phyloP scores from a whole-genome alignment of 495 filamentous ascomycete species.

The Talaromyces stipitatus region DNA sequence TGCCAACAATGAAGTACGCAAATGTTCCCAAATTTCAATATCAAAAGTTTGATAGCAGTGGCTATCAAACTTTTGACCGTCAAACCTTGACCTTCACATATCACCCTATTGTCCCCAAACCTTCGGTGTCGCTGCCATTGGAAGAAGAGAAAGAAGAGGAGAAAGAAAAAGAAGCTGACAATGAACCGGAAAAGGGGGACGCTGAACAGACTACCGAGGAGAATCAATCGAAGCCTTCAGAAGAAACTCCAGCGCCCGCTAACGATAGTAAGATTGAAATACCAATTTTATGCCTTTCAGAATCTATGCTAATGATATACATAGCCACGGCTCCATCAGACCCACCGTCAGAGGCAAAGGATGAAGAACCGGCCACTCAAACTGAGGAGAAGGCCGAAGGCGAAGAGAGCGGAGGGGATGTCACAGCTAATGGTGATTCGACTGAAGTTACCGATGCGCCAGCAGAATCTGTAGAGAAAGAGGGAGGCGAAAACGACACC shows the following conservation, averaged over 20 bases:
- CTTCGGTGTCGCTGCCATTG: neutral
- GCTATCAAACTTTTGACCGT: slow-evolving; percentile 34
- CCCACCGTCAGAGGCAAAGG: neutral
- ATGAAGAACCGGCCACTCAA: neutral
- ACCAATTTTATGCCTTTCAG: neutral
- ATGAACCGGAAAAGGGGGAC: slow-evolving; percentile 6
- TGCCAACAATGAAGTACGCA: slow-evolving; percentile 32
- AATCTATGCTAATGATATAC: neutral
- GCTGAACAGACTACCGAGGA: slow-evolving; percentile 11
- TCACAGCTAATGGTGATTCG: slow-evolving; percentile 1
- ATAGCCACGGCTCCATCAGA: neutral
- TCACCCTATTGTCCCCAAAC: slow-evolving; percentile 23
- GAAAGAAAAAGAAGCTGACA: slow-evolving; percentile 4
- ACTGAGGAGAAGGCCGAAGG: neutral
- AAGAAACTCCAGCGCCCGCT: slow-evolving; percentile 5
- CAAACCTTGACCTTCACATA: slow-evolving; percentile 25
- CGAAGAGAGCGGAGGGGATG: neutral
- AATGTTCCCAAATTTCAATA: slow-evolving; percentile 31
- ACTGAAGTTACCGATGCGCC: neutral
- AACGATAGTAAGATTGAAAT: neutral
- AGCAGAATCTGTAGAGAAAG: slow-evolving; percentile 1
- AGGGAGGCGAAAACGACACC: neutral
- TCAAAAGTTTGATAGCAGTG: slow-evolving; percentile 24
- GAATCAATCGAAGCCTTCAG: neutral
- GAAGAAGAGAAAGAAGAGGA: slow-evolving; percentile 5